Evolutionary conservation across 768 basidiomycete genomes (phyloP), one percentile per base, ranked within the genome.

Genomic region (Lactarius pseudohatsudake): DNA sequence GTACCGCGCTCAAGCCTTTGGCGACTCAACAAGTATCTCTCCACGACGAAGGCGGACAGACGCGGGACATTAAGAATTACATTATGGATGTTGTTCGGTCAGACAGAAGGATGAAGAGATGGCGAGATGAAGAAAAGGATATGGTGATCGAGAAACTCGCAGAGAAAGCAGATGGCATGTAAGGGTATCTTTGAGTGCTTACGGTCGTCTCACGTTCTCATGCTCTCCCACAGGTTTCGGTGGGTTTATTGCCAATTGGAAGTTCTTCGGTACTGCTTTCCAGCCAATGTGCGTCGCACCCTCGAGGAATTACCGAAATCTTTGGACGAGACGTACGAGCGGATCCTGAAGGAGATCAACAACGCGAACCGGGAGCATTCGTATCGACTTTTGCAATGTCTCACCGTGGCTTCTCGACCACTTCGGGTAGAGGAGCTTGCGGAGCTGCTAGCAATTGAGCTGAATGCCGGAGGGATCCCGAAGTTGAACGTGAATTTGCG

Each of bases 161-260:
- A 4, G 22, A 50, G 22, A 50, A 26, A 26, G 47, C 22, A 3
- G 47, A 50, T 3, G 47, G 47, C 3, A 50, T 50, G 47, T 50
- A 26, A 50, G 22, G 11, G n/a, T 20, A 1, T 22, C 47, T 26
- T 50, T 1, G 47, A 50, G 3, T 50, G 1, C 11, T 50, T 8
- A 47, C 3, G 16, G 20, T n/a, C 1, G 47, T 3, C 10, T 10
- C 4, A 4, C 10, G 11, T n/a, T 50, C n/a, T 50, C 9, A 50
- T 5, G 1, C n/a, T 45, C 9, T 47, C 9, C 13, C 0, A 22
- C 55, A 64, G 63, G 57, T 64, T 57, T 38, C 57, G 57, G 16
- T 64, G 56, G 56, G 57, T 58, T 8, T 50, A 5, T 20, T 64
- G 63, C 41, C 63, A 64, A 36, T 36, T 64, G 16, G 45, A 64